Evolutionary conservation across 495 filamentous ascomycete species (phyloP).

Genomic region (Hypomontagnella submonticulosa): DNA sequence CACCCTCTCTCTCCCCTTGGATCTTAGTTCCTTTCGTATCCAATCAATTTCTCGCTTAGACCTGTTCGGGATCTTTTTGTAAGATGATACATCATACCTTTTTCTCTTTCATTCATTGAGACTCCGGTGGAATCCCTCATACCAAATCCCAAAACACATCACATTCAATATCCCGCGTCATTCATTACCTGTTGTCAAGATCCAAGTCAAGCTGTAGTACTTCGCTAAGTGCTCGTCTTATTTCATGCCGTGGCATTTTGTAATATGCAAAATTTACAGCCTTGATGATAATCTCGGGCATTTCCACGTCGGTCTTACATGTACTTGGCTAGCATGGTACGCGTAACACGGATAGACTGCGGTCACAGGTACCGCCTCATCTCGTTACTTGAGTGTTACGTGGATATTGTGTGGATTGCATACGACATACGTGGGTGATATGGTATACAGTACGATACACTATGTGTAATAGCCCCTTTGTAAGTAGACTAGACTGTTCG

Average conservation of each 20-base stretch:
- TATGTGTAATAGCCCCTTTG: constrained; percentile 23
- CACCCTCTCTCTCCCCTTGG: constrained; percentile 7
- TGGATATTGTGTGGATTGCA: not conserved
- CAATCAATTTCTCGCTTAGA: constrained; percentile 39
- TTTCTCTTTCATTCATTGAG: constrained; percentile 7
- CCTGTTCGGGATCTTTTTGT: constrained; percentile 30
- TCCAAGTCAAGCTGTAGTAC: not conserved
- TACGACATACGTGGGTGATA: constrained; percentile 3
- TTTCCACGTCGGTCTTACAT: too few species aligned
- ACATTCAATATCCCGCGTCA: constrained; percentile 19
- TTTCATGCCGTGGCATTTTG: constrained; percentile 12
- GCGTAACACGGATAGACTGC: too few species aligned
- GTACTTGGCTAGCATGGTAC: too few species aligned
- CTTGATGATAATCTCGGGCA: too few species aligned
- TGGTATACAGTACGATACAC: constrained; percentile 10
- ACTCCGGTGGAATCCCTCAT: constrained; percentile 26
- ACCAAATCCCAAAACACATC: constrained; percentile 14
- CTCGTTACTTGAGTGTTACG: constrained; percentile 18
- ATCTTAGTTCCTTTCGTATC: constrained; percentile 13
- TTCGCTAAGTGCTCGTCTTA: not conserved
- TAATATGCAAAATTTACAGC: too few species aligned
- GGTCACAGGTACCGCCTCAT: constrained; percentile 10
- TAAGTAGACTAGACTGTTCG: constrained; percentile 30
- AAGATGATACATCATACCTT: not conserved
- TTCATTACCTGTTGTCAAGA: not conserved